Base-by-base conservation (phyloP, 2,329 filamentous ascomycete genomes). In the Fusarium begoniae region DNA sequence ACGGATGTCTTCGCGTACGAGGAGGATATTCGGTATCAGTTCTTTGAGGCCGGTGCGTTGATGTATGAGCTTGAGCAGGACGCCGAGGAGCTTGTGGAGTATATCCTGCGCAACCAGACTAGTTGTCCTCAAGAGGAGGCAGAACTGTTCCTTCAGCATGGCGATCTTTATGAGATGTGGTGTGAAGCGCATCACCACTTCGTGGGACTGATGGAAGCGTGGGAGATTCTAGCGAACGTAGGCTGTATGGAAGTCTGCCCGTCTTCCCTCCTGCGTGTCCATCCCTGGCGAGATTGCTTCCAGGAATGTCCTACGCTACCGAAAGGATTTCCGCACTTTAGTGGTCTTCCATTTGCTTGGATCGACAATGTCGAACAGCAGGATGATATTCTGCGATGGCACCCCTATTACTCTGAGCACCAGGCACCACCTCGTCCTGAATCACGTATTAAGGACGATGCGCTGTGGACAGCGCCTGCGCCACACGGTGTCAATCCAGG, bases 211-310 rank as follows among this genome's bases (percentile, higher is more conserved):
- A 66, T 38, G 1, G 45, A 67, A 3, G 53, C 22, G 2, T 74
- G 71, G 71, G 66, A 74, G n/a, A 30, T 18, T 22, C 58, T 73
- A 10, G 67, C 70, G 9, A 45, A 18, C 1, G 28, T 43, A 9
- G 70, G 60, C 11, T 62, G 56, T 28, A 74, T 74, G 70, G 71
- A 74, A 20, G 45, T 58, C 4, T 74, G 71, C 26, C 71, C 66
- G 2, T 51, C 70, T 22, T 32, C 48, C 3, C 41, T 48, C 14
- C 24, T 59, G 4, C 11, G 4, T 4, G n/a, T 20, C 1, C 71
- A 73, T 47, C 71, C 70, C 2, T 64, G 40, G 60, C 22, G 24
- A 8, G 32, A 55, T 3, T 48, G 51, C 35, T 71, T 66, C 41
- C 44, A 71, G 20, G 22, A 37, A 6, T 66, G 32, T 15, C 28